Conservation (phyloP, 306 rosid genomes). For the Dryas octopetala region DNA sequence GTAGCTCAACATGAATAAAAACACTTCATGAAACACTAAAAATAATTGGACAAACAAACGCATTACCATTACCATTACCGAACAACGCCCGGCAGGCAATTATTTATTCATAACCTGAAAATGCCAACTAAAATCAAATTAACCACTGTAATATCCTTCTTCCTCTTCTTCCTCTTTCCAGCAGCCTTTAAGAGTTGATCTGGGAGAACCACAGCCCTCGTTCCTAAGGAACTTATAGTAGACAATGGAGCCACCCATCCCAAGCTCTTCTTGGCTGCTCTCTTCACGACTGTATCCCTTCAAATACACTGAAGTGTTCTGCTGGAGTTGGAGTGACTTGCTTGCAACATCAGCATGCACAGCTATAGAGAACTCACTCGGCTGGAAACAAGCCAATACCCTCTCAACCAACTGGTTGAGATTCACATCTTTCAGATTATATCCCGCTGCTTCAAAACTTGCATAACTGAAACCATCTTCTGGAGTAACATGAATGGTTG, state of each 20-base stretch:
- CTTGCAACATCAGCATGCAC: slow-evolving; percentile 44
- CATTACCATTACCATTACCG: slow-evolving; percentile 4
- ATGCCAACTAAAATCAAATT: slow-evolving; percentile 11
- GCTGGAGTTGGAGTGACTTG: slow-evolving; percentile 46
- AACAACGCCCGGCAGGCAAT: neutral
- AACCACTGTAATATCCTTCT: slow-evolving; percentile 37
- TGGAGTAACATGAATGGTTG: slow-evolving; percentile 58
- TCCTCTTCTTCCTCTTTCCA: slow-evolving; percentile 70
- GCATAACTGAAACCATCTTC: slow-evolving; percentile 67
- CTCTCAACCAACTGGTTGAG: slow-evolving; percentile 41
- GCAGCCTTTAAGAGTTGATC: slow-evolving; percentile 61
- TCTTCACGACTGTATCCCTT: slow-evolving; percentile 59
- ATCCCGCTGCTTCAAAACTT: slow-evolving; percentile 67
- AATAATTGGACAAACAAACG: neutral
- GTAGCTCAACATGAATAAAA: neutral
- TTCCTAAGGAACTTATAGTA: slow-evolving; percentile 46
- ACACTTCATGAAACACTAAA: neutral
- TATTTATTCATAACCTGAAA: slow-evolving; percentile 1
- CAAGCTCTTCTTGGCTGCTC: slow-evolving; percentile 58
- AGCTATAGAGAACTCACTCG: slow-evolving; percentile 57
- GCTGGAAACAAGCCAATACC: slow-evolving; percentile 55
- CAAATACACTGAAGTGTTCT: slow-evolving; percentile 34
- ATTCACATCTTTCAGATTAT: slow-evolving; percentile 38
- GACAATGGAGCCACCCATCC: slow-evolving; percentile 53
- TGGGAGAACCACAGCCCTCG: slow-evolving; percentile 51